Conservation (phyloP, 129 eudicot species). For the Pulicaria dysenterica region DNA sequence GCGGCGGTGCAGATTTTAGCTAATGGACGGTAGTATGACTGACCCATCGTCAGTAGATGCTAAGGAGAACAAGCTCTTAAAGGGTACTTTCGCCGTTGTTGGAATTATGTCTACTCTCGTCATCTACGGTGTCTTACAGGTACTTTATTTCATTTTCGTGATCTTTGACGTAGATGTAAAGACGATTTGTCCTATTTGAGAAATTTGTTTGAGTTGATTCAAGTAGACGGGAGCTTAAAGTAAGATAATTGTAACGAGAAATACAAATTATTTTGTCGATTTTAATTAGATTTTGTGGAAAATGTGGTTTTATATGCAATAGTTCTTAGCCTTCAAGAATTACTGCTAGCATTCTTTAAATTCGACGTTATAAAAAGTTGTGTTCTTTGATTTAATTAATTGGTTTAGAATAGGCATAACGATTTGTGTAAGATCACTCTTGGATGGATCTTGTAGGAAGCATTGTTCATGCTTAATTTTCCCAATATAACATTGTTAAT, state of each 20-base stretch:
- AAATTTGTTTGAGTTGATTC: slow-evolving; percentile 2
- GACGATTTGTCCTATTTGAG: slow-evolving; percentile 3
- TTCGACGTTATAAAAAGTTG: not conserved
- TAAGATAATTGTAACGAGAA: not conserved
- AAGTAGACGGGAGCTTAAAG: not conserved
- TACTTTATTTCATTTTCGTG: slow-evolving; percentile 12
- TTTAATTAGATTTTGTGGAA: not conserved
- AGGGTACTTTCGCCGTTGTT: slow-evolving; percentile 71
- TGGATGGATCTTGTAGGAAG: not conserved
- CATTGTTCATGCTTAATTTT: not conserved
- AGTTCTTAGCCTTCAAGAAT: not conserved
- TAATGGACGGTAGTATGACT: slow-evolving; percentile 54
- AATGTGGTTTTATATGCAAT: slow-evolving; percentile 3
- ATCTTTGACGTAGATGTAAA: not conserved
- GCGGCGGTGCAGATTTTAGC: slow-evolving; percentile 23
- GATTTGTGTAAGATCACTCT: not conserved
- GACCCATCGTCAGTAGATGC: slow-evolving; percentile 48
- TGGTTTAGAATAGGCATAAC: not conserved
- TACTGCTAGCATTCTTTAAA: not conserved
- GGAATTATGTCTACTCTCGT: slow-evolving; percentile 93
- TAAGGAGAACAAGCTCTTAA: slow-evolving; percentile 56
- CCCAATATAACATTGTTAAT: not conserved
- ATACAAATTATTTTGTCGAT: not conserved
- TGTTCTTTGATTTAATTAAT: not conserved
- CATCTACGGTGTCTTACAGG: slow-evolving; percentile 95